phyloP scores from a whole-genome alignment of 1,284 basidiomycete species.

The Ceratobasidium sp. region DNA sequence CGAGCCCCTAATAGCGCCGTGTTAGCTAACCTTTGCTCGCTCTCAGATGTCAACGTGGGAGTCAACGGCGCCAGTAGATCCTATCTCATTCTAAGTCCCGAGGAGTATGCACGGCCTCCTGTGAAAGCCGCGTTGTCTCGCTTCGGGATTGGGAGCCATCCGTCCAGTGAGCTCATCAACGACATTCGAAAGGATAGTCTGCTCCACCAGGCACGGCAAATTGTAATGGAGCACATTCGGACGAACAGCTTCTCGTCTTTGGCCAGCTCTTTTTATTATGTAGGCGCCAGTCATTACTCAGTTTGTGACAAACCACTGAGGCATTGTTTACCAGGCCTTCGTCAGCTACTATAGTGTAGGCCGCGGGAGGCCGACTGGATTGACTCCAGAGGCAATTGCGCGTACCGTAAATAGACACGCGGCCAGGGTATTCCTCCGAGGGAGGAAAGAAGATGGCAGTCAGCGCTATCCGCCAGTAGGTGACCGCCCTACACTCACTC shows the following conservation, averaged over 20 bases:
- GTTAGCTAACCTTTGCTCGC: no score
- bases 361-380: background rate
- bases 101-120: background rate
- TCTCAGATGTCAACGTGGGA: slow-evolving; percentile 4
- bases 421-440: slow-evolving; percentile 10
- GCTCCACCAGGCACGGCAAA: background rate
- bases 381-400: background rate
- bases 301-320: background rate
- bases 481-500: background rate
- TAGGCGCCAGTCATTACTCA: background rate
- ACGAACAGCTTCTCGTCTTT: background rate
- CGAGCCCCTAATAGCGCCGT: no score
- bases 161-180: background rate
- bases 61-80: background rate
- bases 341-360: background rate
- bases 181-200: background rate
- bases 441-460: background rate
- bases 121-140: background rate
- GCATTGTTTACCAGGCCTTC: background rate
- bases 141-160: background rate
- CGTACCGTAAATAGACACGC: background rate
- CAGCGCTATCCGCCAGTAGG: background rate
- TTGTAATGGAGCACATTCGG: background rate
- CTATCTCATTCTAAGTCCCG: background rate
- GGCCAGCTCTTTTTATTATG: background rate